Conservation (phyloP, 768 basidiomycete species). For the Termitomyces sp. region DNA sequence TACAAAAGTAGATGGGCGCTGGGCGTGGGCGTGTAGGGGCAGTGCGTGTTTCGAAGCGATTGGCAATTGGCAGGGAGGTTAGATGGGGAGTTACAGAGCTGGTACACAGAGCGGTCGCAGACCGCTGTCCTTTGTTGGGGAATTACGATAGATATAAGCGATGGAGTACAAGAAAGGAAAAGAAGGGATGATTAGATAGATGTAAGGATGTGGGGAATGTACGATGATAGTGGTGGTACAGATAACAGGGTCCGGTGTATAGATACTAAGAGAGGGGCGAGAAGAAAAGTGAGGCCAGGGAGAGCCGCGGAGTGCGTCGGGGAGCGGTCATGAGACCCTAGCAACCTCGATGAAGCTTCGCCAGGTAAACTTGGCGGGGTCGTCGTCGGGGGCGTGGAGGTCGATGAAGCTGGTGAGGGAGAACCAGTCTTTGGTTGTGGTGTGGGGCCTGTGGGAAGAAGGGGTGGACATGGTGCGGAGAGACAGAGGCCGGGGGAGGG, state of each 20-base stretch:
- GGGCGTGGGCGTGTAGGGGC: too few species aligned
- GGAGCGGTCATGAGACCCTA: constrained; percentile 20
- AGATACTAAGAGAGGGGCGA: background rate
- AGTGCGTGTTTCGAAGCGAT: too few species aligned
- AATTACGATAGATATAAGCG: too few species aligned
- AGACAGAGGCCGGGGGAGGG: constrained; percentile 12
- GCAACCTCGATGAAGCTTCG: constrained; percentile 60
- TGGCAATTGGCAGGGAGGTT: too few species aligned
- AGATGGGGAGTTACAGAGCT: too few species aligned
- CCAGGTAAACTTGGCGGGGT: constrained; percentile 47
- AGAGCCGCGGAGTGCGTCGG: too few species aligned
- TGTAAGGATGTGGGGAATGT: background rate
- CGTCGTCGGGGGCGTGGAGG: constrained; percentile 33
- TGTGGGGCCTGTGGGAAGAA: constrained; percentile 8
- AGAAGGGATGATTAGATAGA: background rate
- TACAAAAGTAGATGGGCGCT: too few species aligned
- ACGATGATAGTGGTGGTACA: background rate
- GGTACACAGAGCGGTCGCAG: too few species aligned
- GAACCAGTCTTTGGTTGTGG: constrained; percentile 41
- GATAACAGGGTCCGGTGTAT: background rate
- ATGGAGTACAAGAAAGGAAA: background rate
- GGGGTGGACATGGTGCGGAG: constrained; percentile 3
- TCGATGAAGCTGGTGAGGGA: constrained; percentile 63
- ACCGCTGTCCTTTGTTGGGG: too few species aligned
- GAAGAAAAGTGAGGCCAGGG: background rate